Percentiles rank a stretch among this genome's conserved stretches.
Conservation (phyloP, 257 asterid species). For the Penstemon davidsonii region DNA sequence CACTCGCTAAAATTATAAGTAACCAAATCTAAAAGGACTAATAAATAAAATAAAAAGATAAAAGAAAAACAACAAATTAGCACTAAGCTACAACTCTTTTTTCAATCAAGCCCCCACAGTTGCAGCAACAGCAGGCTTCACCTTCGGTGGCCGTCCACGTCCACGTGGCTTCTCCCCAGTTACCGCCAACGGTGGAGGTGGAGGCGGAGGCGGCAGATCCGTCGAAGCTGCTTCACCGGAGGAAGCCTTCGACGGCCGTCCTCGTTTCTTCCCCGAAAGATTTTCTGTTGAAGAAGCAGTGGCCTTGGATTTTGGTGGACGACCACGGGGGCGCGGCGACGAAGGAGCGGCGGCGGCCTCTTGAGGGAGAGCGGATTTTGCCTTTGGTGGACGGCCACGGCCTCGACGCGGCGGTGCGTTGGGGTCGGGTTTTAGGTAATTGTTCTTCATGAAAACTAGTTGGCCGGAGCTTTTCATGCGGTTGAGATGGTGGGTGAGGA, state of each 20-base stretch:
- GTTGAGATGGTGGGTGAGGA: conserved; percentile 68
- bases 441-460: conserved; percentile 56
- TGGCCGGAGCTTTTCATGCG: conserved; percentile 69
- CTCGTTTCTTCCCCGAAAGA: conserved; percentile 64
- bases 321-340: conserved; percentile 73
- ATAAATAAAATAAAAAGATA: conserved; percentile 15
- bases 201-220: conserved; percentile 15
- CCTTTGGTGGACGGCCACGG: conserved; percentile 92
- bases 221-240: background rate
- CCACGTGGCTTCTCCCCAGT: conserved; percentile 46
- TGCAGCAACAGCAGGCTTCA: conserved; percentile 53
- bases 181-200: conserved; percentile 10
- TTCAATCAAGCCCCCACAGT: conserved; percentile 67
- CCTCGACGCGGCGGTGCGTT: conserved; percentile 83
- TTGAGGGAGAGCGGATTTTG: conserved; percentile 44
- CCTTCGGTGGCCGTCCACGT: conserved; percentile 89
- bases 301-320: conserved; percentile 57
- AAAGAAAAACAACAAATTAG: conserved; percentile 35
- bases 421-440: conserved; percentile 62
- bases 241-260: conserved; percentile 66
- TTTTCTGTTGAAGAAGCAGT: background rate
- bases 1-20: conserved; percentile 33
- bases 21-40: conserved; percentile 42
- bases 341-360: conserved; percentile 28
- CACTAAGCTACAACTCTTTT: conserved; percentile 15